These are phyloP conservation scores for Saccharomyces hybrid DNA, from an alignment of 1,139 yeast species.

Conservation along the genomic window DNA sequence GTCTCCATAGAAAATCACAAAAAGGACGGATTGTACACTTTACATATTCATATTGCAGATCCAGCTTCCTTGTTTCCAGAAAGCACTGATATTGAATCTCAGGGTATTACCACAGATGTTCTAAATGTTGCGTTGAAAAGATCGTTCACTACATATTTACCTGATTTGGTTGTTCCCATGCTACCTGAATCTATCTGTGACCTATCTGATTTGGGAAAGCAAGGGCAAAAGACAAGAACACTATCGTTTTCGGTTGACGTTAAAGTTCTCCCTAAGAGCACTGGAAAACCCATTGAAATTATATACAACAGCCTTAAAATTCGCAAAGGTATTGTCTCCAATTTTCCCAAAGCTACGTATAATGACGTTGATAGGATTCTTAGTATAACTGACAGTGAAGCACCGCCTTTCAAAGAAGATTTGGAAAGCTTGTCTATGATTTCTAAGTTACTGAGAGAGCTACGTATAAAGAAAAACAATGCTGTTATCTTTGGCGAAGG, in stretches of 20 bases:
- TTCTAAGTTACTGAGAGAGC: conserved; percentile 30
- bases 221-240: conserved; percentile 41
- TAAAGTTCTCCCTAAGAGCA: conserved; percentile 27
- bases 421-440: conserved; percentile 33
- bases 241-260: conserved; percentile 39
- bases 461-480: conserved; percentile 30
- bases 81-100: conserved; percentile 1
- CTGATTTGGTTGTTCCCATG: conserved; percentile 63
- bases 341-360: conserved; percentile 45
- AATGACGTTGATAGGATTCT: conserved; percentile 41
- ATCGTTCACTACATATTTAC: conserved; percentile 67
- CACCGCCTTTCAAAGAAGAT: conserved; percentile 23
- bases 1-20: conserved; percentile 47
- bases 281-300: conserved; percentile 22
- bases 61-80: conserved; percentile 56
- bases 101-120: conserved; percentile 40
- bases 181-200: conserved; percentile 54
- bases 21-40: conserved; percentile 32
- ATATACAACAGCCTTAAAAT: conserved; percentile 31
- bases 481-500: conserved; percentile 36
- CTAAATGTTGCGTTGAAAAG: conserved; percentile 53
- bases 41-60: conserved; percentile 80
- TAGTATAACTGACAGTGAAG: conserved; percentile 6
- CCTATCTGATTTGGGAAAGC: conserved; percentile 51
- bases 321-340: conserved; percentile 37